Evolutionary conservation across 495 filamentous ascomycete genomes (phyloP).

Genomic region (Staphylotrichum tortipilum): DNA sequence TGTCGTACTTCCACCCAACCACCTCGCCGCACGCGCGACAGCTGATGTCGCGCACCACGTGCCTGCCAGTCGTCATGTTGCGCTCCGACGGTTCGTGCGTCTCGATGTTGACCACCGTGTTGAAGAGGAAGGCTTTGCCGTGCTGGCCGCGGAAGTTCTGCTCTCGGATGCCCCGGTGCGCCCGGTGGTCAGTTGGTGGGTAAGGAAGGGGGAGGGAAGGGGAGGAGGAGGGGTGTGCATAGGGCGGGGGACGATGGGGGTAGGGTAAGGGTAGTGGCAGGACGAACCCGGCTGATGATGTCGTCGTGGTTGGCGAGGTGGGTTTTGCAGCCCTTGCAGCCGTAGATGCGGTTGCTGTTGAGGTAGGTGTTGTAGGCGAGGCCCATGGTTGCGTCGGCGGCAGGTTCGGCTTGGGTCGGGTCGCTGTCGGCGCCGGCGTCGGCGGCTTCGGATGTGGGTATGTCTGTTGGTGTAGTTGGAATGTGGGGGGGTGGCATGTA

Average conservation of each 20-base stretch:
- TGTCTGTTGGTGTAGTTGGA: no score
- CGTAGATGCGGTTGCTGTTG: constrained; percentile 81
- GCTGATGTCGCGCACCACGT: constrained; percentile 84
- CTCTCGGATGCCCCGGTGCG: neutral
- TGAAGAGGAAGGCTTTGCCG: constrained; percentile 96
- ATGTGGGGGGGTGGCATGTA: no score
- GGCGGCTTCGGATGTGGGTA: no score
- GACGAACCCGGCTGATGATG: constrained; percentile 81
- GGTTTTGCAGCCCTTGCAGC: constrained; percentile 91
- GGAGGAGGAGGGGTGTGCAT: neutral
- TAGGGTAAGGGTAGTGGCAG: constrained; percentile 2
- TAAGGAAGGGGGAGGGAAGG: neutral
- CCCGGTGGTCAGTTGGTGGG: neutral
- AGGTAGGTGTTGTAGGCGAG: constrained; percentile 95
- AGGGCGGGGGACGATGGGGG: constrained; percentile 2
- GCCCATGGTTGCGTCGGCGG: constrained; percentile 86
- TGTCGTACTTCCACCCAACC: constrained; percentile 99
- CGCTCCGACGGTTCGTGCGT: constrained; percentile 75
- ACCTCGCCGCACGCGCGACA: constrained; percentile 84
- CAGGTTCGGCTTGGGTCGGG: no score
- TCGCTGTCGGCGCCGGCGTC: no score
- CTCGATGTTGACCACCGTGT: constrained; percentile 82
- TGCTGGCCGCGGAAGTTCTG: constrained; percentile 98
- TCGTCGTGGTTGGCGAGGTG: constrained; percentile 92
- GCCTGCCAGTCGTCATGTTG: constrained; percentile 96